These are phyloP conservation scores for Sporothrix protearum DNA, from an alignment of 2,329 filamentous ascomycete genomes.

Conservation along the genomic window DNA sequence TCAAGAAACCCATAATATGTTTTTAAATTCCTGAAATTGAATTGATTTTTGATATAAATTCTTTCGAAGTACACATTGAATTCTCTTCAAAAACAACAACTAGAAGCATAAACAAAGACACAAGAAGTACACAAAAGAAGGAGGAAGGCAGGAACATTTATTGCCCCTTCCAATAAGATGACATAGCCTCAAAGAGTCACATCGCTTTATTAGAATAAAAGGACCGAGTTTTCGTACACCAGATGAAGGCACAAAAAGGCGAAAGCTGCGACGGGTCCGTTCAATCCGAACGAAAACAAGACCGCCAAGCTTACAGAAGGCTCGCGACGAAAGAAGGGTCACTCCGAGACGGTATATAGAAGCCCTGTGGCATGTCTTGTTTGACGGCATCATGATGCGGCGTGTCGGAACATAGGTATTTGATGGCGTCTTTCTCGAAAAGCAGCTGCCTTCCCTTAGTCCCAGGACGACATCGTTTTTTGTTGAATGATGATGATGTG, in stretches of 20 bases:
- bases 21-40: neutral
- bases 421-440: neutral
- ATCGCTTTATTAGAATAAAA: no score
- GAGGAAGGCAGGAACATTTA: neutral
- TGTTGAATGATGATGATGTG: neutral
- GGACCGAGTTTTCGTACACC: neutral
- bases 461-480: neutral
- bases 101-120: neutral
- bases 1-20: no score
- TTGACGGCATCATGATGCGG: neutral
- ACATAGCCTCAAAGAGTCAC: no score
- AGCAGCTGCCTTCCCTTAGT: neutral
- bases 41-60: neutral
- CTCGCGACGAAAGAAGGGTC: neutral
- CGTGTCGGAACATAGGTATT: neutral
- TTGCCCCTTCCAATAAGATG: neutral
- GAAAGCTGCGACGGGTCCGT: neutral
- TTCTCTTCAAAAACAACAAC: no score
- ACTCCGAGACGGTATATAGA: neutral
- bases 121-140: neutral
- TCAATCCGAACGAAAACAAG: conserved; percentile 16
- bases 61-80: no score
- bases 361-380: conserved; percentile 9
- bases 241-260: neutral
- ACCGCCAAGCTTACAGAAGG: neutral